Evolutionary conservation across 805 yeast genomes (phyloP).

Genomic region (Candida qinlingensis): DNA sequence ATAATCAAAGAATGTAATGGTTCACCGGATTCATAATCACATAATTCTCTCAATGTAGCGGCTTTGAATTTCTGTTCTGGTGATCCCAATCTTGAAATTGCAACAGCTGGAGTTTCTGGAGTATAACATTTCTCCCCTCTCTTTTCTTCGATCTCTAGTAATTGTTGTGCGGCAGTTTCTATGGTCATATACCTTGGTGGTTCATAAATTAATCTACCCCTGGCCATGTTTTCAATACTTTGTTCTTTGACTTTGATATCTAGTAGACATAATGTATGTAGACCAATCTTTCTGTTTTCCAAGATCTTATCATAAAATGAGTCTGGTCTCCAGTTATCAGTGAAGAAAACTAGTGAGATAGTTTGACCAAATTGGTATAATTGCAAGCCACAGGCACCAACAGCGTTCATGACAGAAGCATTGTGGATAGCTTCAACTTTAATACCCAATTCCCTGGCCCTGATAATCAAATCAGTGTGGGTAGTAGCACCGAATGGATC

Average conservation of each 20-base stretch:
- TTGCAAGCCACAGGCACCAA: constrained; percentile 96
- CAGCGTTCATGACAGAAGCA: constrained; percentile 97
- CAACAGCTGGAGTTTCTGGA: constrained; percentile 86
- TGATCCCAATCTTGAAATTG: constrained; percentile 87
- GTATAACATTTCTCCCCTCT: constrained; percentile 78
- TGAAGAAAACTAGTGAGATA: constrained; percentile 92
- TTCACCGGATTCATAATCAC: constrained; percentile 85
- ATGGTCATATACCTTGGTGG: constrained; percentile 97
- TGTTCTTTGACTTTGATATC: constrained; percentile 98
- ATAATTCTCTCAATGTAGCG: constrained; percentile 72
- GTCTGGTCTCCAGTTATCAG: constrained; percentile 95
- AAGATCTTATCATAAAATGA: constrained; percentile 83
- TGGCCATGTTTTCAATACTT: constrained; percentile 87
- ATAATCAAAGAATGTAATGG: constrained; percentile 90
- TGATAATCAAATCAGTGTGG: constrained; percentile 86
- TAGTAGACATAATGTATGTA: constrained; percentile 81
- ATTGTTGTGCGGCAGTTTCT: constrained; percentile 81
- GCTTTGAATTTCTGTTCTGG: constrained; percentile 80
- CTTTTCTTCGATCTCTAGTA: constrained; percentile 79
- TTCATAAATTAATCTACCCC: constrained; percentile 87
- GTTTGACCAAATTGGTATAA: constrained; percentile 95
- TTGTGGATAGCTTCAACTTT: constrained; percentile 82
- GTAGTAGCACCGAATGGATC: constrained; percentile 98
- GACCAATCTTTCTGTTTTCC: constrained; percentile 87
- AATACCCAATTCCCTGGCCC: constrained; percentile 84